These are phyloP conservation scores for Huntiella decipiens DNA, from an alignment of 2,329 filamentous ascomycete genomes.

Conservation along the genomic window DNA sequence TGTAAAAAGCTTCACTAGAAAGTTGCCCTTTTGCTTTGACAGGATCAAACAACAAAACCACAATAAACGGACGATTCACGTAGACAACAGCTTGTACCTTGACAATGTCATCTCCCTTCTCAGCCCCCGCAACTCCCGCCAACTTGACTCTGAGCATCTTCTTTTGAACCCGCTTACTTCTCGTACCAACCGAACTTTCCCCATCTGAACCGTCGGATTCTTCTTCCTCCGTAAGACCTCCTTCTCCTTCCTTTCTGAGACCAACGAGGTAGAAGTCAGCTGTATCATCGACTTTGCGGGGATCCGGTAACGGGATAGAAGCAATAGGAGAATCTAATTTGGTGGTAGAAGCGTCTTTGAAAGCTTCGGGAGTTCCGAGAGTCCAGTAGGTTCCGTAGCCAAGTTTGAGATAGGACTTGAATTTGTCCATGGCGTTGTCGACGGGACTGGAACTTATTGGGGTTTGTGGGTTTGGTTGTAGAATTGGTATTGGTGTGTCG, in stretches of 20 bases:
- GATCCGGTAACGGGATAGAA: slow-evolving; percentile 3
- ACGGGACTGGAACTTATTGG: slow-evolving; percentile 13
- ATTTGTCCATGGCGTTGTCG: slow-evolving; percentile 29
- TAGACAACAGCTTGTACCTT: slow-evolving; percentile 54
- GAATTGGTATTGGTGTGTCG: not conserved
- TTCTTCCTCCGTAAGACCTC: slow-evolving; percentile 18
- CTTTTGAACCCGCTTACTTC: slow-evolving; percentile 11
- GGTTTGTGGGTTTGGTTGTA: not conserved
- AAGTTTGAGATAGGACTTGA: slow-evolving; percentile 46
- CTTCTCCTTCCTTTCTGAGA: slow-evolving; percentile 43
- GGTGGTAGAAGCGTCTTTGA: slow-evolving; percentile 2
- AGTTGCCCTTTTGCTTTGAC: slow-evolving; percentile 38
- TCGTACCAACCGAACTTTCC: slow-evolving; percentile 26
- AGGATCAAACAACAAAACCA: slow-evolving; percentile 48
- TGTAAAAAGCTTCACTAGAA: slow-evolving; percentile 36
- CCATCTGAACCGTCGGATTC: slow-evolving; percentile 18
- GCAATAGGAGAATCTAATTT: not conserved
- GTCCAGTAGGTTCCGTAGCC: slow-evolving; percentile 50
- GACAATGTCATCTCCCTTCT: slow-evolving; percentile 24
- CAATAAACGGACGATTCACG: slow-evolving; percentile 56
- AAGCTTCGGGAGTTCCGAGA: not conserved
- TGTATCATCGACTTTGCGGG: slow-evolving; percentile 11
- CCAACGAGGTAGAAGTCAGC: slow-evolving; percentile 45
- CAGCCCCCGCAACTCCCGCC: slow-evolving; percentile 24
- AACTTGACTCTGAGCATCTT: slow-evolving; percentile 17